Base-by-base conservation (phyloP, 2,329 filamentous ascomycete genomes). In the Coniella vitis region DNA sequence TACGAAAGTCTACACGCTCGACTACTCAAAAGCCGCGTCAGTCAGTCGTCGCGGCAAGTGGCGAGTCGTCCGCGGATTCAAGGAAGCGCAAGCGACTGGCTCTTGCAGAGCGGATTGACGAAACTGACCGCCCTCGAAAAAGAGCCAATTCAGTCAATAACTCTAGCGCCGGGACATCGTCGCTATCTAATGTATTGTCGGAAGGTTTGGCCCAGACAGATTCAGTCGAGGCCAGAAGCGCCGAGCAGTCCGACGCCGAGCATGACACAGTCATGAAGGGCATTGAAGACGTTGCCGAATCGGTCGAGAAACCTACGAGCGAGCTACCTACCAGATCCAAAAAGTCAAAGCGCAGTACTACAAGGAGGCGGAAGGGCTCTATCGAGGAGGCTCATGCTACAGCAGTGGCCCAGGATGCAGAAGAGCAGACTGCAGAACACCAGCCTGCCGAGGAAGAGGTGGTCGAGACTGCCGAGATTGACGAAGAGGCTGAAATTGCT, bases 401-500 rank as follows among this genome's bases (percentile, higher is more conserved):
- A 17, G 51, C 47, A 12, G 52, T 53, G 22, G 47, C 49, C 35
- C 60, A 58, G 31, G 57, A 59, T 21, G 45, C 45, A 17, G 53
- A 55, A 0, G 47, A 48, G 22, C 49, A 44, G 10, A 25, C 37
- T 36, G 31, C 46, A 32, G 41, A 38, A 42, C 37, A 44, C 14
- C 46, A 49, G 39, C 47, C 49, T 36, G 53, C 55, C 5, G 65
- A 65, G 14, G 66, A 69, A 19, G 71, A 70, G 38, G 71, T 75
- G 22, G 77, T 74, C 40, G 83, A 76, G 22, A 76, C 81, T 34
- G 75, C 78, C 19, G 69, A 69, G 57, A 69, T 72, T 48, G 76
- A 81, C 54, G 79, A 81, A 53, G 80, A 83, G 54, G 70, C 72
- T 3, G 81, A 84, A 55, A 73, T 70, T 41, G 74, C 71, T 17